These are phyloP conservation scores for Homolaphlyctis polyrhiza DNA, from an alignment of 371 early-diverging fungal species.

Conservation along the genomic window DNA sequence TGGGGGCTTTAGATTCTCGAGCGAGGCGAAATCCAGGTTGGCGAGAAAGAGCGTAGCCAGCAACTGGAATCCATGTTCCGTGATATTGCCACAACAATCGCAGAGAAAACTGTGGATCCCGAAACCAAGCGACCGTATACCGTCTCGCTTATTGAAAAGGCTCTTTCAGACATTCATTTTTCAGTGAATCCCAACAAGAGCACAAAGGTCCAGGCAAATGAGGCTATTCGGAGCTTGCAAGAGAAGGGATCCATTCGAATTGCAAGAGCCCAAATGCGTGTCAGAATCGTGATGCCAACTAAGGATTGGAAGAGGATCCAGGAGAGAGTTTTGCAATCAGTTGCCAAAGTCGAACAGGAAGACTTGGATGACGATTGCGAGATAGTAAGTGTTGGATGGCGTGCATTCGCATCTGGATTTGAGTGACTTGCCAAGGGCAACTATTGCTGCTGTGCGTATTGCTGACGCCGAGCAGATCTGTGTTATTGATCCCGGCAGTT, in stretches of 20 bases:
- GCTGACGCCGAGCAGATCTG: conserved; percentile 47
- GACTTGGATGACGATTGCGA: conserved; percentile 77
- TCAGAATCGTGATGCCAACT: conserved; percentile 66
- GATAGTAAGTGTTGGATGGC: conserved; percentile 47
- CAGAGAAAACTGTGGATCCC: conserved; percentile 93
- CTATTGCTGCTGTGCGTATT: neutral
- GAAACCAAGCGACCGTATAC: conserved; percentile 92
- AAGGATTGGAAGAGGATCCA: conserved; percentile 86
- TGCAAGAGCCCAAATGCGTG: conserved; percentile 85
- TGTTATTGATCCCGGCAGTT: conserved; percentile 91
- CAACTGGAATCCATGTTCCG: conserved; percentile 73
- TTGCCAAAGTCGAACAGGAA: conserved; percentile 83
- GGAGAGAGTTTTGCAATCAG: conserved; percentile 65
- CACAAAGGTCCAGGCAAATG: conserved; percentile 82
- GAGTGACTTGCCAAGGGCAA: neutral
- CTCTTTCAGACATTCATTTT: conserved; percentile 88
- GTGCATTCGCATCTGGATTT: too few species aligned
- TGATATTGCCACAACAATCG: conserved; percentile 90
- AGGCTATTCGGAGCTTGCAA: conserved; percentile 87
- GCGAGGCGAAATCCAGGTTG: conserved; percentile 94
- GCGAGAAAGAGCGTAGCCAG: conserved; percentile 88
- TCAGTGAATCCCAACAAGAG: conserved; percentile 81
- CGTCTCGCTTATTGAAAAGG: conserved; percentile 95
- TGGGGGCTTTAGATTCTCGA: conserved; percentile 63
- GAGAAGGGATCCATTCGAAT: conserved; percentile 85